Base-by-base conservation (phyloP, 345 rosid species). In the Brassica cretica region DNA sequence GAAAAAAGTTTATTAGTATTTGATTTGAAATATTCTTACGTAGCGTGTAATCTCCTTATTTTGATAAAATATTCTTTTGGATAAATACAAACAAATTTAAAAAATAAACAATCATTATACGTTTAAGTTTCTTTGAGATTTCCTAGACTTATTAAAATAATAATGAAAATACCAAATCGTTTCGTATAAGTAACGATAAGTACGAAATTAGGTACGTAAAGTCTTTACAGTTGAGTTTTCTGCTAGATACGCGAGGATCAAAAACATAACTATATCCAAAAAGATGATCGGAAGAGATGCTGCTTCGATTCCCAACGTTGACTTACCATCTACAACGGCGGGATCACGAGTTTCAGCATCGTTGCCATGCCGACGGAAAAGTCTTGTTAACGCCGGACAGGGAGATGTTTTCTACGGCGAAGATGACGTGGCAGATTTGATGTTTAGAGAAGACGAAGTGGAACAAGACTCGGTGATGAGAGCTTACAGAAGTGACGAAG, bases 401-500 rank as follows among this genome's bases (percentile, higher is more conserved):
- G 44, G 61, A 53, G 69, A 59, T n/a, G 6, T 70, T 27, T 75
- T 80, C 24, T 80, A 75, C 33, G 83, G 83, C 1, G 72, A 70
- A 65, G 76, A 75, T 32, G 80, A 80, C 73, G 35, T 30, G 44
- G 18, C 18, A 3, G 76, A 80, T 24, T 70, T 80, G 65, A 49
- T 75, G 73, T 80, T 64, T 41, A 70, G 76, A 80, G 80, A 80
- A 46, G 80, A 80, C 0, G 76, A 80, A 69, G 63, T 59, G 18
- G 74, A 79, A 37, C 74, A 80, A 49, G 83, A 80, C 8, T 8
- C 19, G 2, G 76, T 80, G 25, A 58, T 80, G 83, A 66, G 58
- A 60, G 76, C 80, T 70, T 80, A 80, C 27, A 76, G 83, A 80
- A 66, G 41, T 24, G 62, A 80, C 21, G 69, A 80, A 80, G 76